phyloP scores from a whole-genome alignment of 2,329 filamentous ascomycete species.

The Phialophora expanda region DNA sequence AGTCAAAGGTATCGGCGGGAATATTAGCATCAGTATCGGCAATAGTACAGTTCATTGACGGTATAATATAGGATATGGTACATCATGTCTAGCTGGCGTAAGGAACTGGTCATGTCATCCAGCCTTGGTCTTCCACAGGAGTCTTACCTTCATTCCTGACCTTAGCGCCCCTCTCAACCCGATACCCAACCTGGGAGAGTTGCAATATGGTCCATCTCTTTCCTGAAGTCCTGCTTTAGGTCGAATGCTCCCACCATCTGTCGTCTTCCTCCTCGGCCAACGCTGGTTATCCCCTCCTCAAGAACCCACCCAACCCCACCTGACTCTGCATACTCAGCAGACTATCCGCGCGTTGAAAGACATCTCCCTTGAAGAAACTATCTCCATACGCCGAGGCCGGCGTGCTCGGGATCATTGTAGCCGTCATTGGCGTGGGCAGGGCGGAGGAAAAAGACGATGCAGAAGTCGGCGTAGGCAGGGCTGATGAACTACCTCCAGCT shows the following conservation, averaged over 20 bases:
- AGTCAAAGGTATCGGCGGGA: not conserved
- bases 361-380: constrained; percentile 56
- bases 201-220: not conserved
- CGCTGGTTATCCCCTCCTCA: constrained; percentile 25
- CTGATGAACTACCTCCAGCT: not conserved
- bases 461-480: constrained; percentile 12
- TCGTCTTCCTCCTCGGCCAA: not conserved
- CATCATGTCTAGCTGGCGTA: not conserved
- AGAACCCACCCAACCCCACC: constrained; percentile 30
- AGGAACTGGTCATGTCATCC: not conserved
- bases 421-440: constrained; percentile 5
- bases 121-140: not conserved
- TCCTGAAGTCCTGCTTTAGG: not conserved
- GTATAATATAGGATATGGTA: not conserved
- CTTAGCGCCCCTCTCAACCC: not conserved
- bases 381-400: constrained; percentile 56
- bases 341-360: constrained; percentile 57
- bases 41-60: not conserved
- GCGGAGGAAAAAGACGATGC: constrained; percentile 10
- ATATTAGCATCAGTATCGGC: not conserved
- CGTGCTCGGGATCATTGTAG: constrained; percentile 46
- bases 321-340: constrained; percentile 47
- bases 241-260: not conserved
- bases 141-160: not conserved
- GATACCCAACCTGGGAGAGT: not conserved